phyloP scores from a whole-genome alignment of 31 red algal genomes.

The Asparagopsis taxiformis region DNA sequence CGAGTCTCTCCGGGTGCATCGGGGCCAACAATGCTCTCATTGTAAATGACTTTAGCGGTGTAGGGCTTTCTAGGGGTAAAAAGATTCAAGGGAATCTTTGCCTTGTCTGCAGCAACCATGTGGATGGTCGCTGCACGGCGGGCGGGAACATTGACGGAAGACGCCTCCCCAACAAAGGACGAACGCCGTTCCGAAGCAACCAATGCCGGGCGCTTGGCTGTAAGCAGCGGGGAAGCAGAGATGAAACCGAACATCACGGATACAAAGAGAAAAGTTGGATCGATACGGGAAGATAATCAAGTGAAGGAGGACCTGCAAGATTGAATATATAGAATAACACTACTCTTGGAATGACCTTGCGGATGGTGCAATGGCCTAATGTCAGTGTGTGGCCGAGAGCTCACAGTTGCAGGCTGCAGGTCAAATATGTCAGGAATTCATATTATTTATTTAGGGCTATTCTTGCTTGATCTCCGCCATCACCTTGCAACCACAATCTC shows the following conservation, averaged over 20 bases:
- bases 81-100: slow-evolving; percentile 85
- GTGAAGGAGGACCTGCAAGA: no score
- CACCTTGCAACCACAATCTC: no score
- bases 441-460: no score
- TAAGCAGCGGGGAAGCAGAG: slow-evolving; percentile 36
- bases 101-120: slow-evolving; percentile 66
- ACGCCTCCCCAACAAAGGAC: slow-evolving; percentile 11
- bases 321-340: no score
- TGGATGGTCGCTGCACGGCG: slow-evolving; percentile 16
- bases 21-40: slow-evolving; percentile 85
- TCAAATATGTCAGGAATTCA: no score
- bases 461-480: no score
- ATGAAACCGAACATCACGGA: slow-evolving; percentile 55
- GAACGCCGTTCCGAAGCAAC: slow-evolving; percentile 18
- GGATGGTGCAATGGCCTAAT: no score
- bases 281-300: no score
- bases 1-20: slow-evolving; percentile 94
- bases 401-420: no score
- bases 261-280: no score
- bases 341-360: no score
- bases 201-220: not conserved
- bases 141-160: slow-evolving; percentile 14
- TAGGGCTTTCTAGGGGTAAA: slow-evolving; percentile 87
- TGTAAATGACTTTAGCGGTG: slow-evolving; percentile 80
- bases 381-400: no score